Percentiles rank a stretch among this genome's conserved stretches.
Conservation (phyloP, 2,329 filamentous ascomycete species). For the Penicillium sp. region DNA sequence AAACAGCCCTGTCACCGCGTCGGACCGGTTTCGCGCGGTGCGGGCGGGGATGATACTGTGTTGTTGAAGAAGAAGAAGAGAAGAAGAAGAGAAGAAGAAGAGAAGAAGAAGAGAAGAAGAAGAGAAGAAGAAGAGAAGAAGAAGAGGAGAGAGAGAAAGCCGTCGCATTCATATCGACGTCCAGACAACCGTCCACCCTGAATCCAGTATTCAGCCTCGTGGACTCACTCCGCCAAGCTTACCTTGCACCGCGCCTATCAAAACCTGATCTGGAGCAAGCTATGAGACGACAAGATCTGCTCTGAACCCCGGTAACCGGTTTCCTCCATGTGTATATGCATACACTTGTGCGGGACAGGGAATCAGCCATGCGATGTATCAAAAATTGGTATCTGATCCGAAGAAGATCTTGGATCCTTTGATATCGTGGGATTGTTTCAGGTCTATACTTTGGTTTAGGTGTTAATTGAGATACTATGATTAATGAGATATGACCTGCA, state of each 20-base stretch:
- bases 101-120: constrained; percentile 2
- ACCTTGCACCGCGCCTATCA: constrained; percentile 12
- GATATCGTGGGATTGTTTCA: constrained; percentile 8
- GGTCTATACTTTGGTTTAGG: constrained; percentile 12
- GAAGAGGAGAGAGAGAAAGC: constrained; percentile 10
- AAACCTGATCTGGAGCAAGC: constrained; percentile 7
- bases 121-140: constrained; percentile 11
- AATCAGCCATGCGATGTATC: neutral
- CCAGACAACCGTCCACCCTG: constrained; percentile 17
- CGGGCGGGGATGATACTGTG: constrained; percentile 18
- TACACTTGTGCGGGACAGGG: too few species aligned
- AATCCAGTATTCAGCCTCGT: constrained; percentile 9
- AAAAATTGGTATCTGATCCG: constrained; percentile 11
- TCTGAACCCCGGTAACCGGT: constrained; percentile 7
- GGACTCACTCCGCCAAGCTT: constrained; percentile 19
- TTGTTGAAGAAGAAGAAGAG: neutral
- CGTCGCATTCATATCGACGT: constrained; percentile 18
- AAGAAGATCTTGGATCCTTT: constrained; percentile 16
- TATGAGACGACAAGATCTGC: constrained; percentile 15
- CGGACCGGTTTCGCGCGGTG: constrained; percentile 18
- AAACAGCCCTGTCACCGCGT: constrained; percentile 18
- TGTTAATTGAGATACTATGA: constrained; percentile 20
- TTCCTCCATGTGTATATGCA: neutral
- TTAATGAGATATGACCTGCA: constrained; percentile 24
- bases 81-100: constrained; percentile 6